Conservation (phyloP, 495 filamentous ascomycete genomes). For the Aspergillus saccharolyticus region DNA sequence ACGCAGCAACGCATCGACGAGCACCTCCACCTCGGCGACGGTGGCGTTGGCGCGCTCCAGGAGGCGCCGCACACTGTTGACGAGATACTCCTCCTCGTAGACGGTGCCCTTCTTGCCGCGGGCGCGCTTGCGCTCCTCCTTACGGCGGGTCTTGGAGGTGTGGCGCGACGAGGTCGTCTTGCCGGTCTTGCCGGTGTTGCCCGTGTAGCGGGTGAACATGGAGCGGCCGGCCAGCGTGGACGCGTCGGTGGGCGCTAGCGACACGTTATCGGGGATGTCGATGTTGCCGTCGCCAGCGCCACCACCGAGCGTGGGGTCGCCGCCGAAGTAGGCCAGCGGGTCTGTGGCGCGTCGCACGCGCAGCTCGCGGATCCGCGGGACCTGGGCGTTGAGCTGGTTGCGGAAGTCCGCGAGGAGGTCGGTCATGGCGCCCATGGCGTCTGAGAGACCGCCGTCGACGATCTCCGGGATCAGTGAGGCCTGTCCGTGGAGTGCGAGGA, state of each 20-base stretch:
- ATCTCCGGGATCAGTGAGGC: conserved; percentile 48
- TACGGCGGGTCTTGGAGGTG: conserved; percentile 74
- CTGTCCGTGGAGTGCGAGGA: conserved; percentile 50
- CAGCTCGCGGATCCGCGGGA: conserved; percentile 77
- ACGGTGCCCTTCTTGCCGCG: conserved; percentile 92
- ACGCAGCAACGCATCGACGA: conserved; percentile 70
- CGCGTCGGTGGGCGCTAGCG: conserved; percentile 77
- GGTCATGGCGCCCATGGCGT: conserved; percentile 69
- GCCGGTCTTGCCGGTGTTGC: conserved; percentile 80
- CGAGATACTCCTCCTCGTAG: conserved; percentile 95
- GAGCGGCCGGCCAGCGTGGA: conserved; percentile 66
- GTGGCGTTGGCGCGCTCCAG: conserved; percentile 76
- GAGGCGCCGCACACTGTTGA: conserved; percentile 77
- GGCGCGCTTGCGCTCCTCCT: conserved; percentile 93
- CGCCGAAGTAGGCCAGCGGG: conserved; percentile 72
- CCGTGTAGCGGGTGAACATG: conserved; percentile 89
- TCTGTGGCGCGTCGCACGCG: conserved; percentile 73
- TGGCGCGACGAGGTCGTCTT: conserved; percentile 67
- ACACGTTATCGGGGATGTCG: conserved; percentile 87
- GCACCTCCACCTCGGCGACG: conserved; percentile 59
- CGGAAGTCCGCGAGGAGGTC: conserved; percentile 92
- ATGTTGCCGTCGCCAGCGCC: conserved; percentile 37
- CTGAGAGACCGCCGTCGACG: conserved; percentile 71
- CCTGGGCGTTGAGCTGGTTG: conserved; percentile 72
- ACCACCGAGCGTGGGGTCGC: conserved; percentile 49